Evolutionary conservation across 2,329 filamentous ascomycete species (phyloP).

Genomic region (Tolypocladium guangdongense): DNA sequence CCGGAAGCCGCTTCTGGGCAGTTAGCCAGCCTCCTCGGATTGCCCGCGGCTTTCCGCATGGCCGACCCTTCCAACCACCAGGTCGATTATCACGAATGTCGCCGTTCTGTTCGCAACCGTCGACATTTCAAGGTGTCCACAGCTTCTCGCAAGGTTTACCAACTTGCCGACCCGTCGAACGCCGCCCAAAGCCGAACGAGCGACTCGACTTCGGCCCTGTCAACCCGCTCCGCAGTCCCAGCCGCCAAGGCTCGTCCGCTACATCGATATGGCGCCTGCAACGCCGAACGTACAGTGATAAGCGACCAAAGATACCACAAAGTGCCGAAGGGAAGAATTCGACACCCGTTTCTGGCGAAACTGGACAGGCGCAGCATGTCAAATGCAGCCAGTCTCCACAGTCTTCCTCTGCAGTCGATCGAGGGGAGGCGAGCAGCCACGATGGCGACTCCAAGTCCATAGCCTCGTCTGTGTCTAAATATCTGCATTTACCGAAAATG

Average conservation of each 20-base stretch:
- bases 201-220: background rate
- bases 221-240: background rate
- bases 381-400: background rate
- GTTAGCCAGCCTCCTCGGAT: conserved; percentile 11
- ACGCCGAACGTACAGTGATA: background rate
- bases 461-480: conserved; percentile 44
- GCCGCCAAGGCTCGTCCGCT: background rate
- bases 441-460: conserved; percentile 27
- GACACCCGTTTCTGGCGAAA: background rate
- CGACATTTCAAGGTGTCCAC: background rate
- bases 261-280: background rate
- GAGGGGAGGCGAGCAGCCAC: conserved; percentile 4
- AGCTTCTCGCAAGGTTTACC: background rate
- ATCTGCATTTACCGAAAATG: conserved; percentile 53
- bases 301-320: background rate
- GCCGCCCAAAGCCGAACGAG: background rate
- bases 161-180: background rate
- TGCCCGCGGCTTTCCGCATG: background rate
- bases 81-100: conserved; percentile 2
- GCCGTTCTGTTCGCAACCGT: background rate
- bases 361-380: background rate
- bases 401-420: background rate
- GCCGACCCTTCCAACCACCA: background rate
- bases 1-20: conserved; percentile 23
- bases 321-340: background rate